Evolutionary conservation across 192 early-diverging fungal genomes (phyloP).

Genomic region (Entrophospora sp.): DNA sequence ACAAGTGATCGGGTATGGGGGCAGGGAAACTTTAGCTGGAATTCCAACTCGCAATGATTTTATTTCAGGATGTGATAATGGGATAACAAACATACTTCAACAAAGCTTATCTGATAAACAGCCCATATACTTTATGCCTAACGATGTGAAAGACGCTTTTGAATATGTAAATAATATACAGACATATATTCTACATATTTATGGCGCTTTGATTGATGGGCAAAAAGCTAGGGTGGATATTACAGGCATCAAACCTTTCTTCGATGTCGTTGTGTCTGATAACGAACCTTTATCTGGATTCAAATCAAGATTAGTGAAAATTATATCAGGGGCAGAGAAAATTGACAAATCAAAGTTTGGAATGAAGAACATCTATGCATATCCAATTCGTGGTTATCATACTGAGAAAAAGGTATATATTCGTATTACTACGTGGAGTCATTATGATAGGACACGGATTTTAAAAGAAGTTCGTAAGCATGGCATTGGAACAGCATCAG

Average conservation of each 20-base stretch:
- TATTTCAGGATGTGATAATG: not conserved
- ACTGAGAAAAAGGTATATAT: no score
- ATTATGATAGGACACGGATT: not conserved
- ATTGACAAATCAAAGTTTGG: not conserved
- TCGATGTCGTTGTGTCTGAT: not conserved
- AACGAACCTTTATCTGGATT: not conserved
- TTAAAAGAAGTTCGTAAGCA: not conserved
- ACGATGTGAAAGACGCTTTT: not conserved
- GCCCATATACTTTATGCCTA: not conserved
- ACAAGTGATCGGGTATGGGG: no score
- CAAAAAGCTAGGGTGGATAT: not conserved
- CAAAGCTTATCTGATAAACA: not conserved
- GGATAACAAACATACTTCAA: not conserved
- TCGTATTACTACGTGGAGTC: not conserved
- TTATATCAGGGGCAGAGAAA: not conserved
- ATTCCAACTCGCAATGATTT: not conserved
- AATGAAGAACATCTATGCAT: not conserved
- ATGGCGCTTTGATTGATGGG: not conserved
- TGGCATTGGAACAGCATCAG: not conserved
- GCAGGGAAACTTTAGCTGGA: no score
- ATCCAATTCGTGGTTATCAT: not conserved
- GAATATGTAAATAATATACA: not conserved
- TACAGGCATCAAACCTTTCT: not conserved
- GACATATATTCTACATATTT: not conserved
- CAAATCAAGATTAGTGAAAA: not conserved